Evolutionary conservation across 306 rosid genomes (phyloP).

Genomic region (Chamaecrista fasciculata): DNA sequence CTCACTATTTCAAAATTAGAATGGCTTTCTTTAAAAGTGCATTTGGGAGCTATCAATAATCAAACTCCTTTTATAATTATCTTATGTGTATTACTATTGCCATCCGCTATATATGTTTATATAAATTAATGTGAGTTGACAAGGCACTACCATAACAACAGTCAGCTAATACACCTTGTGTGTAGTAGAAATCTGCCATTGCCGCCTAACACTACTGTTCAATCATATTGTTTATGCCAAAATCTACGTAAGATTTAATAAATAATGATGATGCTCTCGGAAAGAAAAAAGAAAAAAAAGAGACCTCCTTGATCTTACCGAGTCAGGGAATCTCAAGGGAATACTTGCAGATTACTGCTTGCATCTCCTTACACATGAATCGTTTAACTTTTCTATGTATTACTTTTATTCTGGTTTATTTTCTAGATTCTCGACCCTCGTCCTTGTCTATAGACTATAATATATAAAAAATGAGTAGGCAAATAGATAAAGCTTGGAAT

Average conservation of each 20-base stretch:
- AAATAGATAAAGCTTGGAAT: neutral
- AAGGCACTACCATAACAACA: too few relatives aligned
- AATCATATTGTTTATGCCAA: neutral
- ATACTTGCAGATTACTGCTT: neutral
- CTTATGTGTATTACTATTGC: neutral
- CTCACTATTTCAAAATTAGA: conserved; percentile 9
- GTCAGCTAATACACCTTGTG: neutral
- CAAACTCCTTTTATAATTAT: neutral
- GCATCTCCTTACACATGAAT: neutral
- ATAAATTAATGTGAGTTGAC: too few relatives aligned
- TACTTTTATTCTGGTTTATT: neutral
- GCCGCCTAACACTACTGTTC: neutral
- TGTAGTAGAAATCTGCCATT: neutral
- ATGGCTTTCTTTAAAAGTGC: neutral
- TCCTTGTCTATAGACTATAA: too few relatives aligned
- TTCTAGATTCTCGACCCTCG: neutral
- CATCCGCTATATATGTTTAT: too few relatives aligned
- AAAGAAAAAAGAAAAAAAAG: neutral
- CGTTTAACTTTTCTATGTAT: neutral
- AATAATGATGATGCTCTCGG: neutral
- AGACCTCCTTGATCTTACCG: neutral
- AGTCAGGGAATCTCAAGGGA: neutral
- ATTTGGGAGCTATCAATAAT: neutral
- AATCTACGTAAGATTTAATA: neutral
- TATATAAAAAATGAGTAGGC: neutral